Conservation (phyloP, 176 grass and related monocot species). For the Calamus simplicifolius region DNA sequence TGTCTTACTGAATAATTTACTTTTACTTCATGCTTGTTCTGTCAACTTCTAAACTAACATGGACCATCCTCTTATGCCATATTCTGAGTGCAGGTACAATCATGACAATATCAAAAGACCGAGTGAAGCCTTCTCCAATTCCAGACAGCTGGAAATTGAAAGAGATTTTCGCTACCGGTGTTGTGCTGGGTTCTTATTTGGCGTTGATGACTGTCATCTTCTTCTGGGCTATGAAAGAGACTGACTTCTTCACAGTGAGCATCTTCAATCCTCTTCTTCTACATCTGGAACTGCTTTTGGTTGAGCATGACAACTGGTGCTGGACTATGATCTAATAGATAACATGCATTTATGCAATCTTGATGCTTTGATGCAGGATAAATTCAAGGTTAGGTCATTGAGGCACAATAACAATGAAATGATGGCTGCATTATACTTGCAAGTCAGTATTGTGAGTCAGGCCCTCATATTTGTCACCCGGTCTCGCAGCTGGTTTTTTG, state of each 20-base stretch:
- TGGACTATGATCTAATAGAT: too few species aligned
- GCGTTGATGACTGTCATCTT: slow-evolving; percentile 18
- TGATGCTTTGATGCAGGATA: slow-evolving; percentile 43
- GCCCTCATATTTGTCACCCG: slow-evolving; percentile 93
- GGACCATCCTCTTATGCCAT: background rate
- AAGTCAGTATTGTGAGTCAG: slow-evolving; percentile 99
- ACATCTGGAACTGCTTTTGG: too few species aligned
- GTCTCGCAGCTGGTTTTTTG: slow-evolving; percentile 76
- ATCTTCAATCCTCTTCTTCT: background rate
- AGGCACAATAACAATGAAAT: slow-evolving; percentile 46
- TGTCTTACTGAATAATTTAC: background rate
- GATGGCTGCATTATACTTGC: slow-evolving; percentile 94
- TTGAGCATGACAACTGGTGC: too few species aligned
- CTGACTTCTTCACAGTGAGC: slow-evolving; percentile 7
- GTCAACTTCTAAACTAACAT: too few species aligned
- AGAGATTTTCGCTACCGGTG: slow-evolving; percentile 11
- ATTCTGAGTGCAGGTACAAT: slow-evolving; percentile 2
- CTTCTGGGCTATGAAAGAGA: slow-evolving; percentile 19
- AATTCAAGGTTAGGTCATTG: slow-evolving; percentile 66
- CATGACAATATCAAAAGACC: slow-evolving; percentile 17
- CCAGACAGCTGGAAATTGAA: slow-evolving; percentile 17
- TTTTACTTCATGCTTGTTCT: background rate
- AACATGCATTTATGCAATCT: too few species aligned
- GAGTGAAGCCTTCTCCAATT: slow-evolving; percentile 14
- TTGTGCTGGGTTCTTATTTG: slow-evolving; percentile 11